These are phyloP conservation scores for Lachnellula hyalina DNA, from an alignment of 2,329 filamentous ascomycete species.

Conservation along the genomic window DNA sequence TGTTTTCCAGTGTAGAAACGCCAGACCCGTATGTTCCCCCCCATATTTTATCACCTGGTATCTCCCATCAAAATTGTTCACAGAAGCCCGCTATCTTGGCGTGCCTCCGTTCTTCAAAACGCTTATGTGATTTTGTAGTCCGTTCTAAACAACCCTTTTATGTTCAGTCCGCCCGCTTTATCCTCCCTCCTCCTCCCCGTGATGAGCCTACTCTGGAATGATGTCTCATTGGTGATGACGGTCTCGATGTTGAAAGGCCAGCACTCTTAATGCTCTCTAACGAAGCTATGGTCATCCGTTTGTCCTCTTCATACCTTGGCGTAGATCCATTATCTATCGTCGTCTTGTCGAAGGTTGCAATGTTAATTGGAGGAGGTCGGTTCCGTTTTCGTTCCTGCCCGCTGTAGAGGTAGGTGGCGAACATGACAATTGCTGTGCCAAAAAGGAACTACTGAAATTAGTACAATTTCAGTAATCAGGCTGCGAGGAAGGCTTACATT, in stretches of 20 bases:
- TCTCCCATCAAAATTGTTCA: neutral
- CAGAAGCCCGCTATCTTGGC: neutral
- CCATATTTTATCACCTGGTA: neutral
- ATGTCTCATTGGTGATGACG: slow-evolving; percentile 41
- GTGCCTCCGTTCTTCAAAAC: slow-evolving; percentile 1
- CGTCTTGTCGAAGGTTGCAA: slow-evolving; percentile 71
- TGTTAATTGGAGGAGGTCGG: slow-evolving; percentile 60
- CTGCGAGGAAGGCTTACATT: slow-evolving; percentile 51
- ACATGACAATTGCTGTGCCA: slow-evolving; percentile 73
- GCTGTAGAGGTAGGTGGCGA: slow-evolving; percentile 82
- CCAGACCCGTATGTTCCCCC: neutral
- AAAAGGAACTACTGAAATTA: slow-evolving; percentile 62
- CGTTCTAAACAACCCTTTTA: neutral
- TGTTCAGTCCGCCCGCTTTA: slow-evolving; percentile 34
- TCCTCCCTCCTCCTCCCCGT: slow-evolving; percentile 24
- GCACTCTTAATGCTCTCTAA: slow-evolving; percentile 36
- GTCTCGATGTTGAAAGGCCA: slow-evolving; percentile 47
- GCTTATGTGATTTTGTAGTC: neutral
- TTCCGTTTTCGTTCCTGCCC: slow-evolving; percentile 54
- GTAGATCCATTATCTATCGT: slow-evolving; percentile 33
- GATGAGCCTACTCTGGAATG: slow-evolving; percentile 37
- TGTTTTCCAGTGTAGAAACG: neutral
- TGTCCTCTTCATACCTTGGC: slow-evolving; percentile 28
- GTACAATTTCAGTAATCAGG: neutral
- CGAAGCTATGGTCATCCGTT: slow-evolving; percentile 27